phyloP scores from a whole-genome alignment of 495 filamentous ascomycete genomes.

The Aspergillus cristatus region DNA sequence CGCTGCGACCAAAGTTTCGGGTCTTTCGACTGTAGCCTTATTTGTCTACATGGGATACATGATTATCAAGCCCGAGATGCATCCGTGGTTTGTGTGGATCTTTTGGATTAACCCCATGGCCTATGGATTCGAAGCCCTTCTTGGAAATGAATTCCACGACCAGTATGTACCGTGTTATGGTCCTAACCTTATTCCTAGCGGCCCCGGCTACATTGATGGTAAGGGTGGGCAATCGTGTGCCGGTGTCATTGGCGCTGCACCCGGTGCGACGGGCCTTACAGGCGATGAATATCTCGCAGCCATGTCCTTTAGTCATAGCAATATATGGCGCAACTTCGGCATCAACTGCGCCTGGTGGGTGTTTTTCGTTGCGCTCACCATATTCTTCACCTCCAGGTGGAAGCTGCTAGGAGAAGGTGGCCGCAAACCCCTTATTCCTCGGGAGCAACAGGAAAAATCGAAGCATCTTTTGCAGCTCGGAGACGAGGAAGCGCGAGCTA shows the following conservation, averaged over 20 bases:
- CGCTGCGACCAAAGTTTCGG: constrained; percentile 46
- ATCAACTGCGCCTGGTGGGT: constrained; percentile 40
- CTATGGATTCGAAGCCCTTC: constrained; percentile 62
- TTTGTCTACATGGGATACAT: constrained; percentile 55
- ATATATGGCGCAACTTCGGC: constrained; percentile 42
- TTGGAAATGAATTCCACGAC: constrained; percentile 57
- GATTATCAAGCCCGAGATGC: constrained; percentile 58
- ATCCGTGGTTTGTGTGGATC: constrained; percentile 72
- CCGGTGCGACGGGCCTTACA: constrained; percentile 30
- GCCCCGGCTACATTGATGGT: constrained; percentile 23
- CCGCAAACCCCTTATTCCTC: constrained; percentile 27
- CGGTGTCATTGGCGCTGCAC: constrained; percentile 38
- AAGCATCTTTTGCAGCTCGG: constrained; percentile 8
- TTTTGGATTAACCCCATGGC: constrained; percentile 62
- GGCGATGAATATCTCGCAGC: constrained; percentile 42
- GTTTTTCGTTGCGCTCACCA: constrained; percentile 29
- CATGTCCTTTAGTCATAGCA: constrained; percentile 37
- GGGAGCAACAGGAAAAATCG: constrained; percentile 24
- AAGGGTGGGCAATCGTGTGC: constrained; percentile 42
- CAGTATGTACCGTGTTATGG: constrained; percentile 39
- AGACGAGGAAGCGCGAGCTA: constrained; percentile 27
- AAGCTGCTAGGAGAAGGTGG: constrained; percentile 24
- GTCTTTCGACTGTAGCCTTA: constrained; percentile 28
- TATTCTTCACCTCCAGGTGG: constrained; percentile 31
- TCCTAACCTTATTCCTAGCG: constrained; percentile 35